Conservation (phyloP, 2,329 filamentous ascomycete species). For the Alternaria atra region DNA sequence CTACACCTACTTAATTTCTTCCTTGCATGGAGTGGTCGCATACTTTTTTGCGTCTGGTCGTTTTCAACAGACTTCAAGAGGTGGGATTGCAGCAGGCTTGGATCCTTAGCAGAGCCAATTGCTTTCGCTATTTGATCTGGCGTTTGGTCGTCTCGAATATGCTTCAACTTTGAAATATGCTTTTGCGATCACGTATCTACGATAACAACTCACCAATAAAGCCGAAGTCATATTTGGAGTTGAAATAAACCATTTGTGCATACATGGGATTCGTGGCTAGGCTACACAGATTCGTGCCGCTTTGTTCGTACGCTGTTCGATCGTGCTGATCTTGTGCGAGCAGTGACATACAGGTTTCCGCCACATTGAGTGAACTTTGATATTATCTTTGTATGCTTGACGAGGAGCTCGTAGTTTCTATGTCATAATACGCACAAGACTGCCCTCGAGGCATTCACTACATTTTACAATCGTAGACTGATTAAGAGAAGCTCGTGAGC, state of each 20-base stretch:
- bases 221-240: neutral
- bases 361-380: neutral
- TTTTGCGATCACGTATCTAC: neutral
- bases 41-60: neutral
- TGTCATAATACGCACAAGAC: neutral
- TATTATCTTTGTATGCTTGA: neutral
- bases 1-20: no score
- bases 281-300: no score
- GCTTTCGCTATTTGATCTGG: neutral
- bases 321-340: neutral
- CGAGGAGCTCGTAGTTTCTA: neutral
- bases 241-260: no score
- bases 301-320: neutral
- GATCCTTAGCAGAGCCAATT: neutral
- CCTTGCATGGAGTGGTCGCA: neutral
- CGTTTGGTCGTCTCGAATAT: neutral
- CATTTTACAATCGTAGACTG: neutral
- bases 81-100: neutral
- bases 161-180: neutral
- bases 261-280: no score
- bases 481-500: no score
- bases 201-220: neutral
- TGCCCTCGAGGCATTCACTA: neutral
- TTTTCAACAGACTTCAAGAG: neutral
- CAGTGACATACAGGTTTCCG: neutral